Evolutionary conservation across 768 basidiomycete species (phyloP), one percentile per base, ranked within the genome.

Genomic region (Auriculariales sp.): DNA sequence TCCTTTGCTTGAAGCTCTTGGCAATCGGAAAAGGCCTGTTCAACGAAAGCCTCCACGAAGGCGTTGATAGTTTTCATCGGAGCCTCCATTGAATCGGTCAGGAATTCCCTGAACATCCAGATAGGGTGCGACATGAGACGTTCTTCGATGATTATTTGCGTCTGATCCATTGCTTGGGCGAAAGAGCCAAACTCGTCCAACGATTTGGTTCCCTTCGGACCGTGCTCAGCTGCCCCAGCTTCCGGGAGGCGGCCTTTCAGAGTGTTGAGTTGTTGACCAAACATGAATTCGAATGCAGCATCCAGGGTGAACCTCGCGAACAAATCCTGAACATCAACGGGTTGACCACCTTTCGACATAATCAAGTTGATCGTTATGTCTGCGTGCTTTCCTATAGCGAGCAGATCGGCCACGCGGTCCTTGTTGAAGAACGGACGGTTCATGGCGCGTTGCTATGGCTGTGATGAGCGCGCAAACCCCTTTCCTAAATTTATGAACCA

Each of bases 371-470:
- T 51, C 28, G 42, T 12, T 24, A 50, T 54, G 31, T 54, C 33
- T 29, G 71, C 65, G 53, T 81, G 71, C 35, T 64, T 66, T 55
- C 84, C 81, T 56, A 85, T 83, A 36, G 75, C 67, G 15, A 81
- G 74, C 47, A 82, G 82, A 57, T 86, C 81, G 6, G 76, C 72
- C 35, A 79, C 73, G 27, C 83, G 74, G 52, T 85, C 81, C n/a
- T 73, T 71, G 12, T 80, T 74, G 57, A 86, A 84, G 64, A 83
- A 86, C 3, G 83, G 83, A 4, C 83, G 75, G 2, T 82, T 74
- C 45, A 74, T 75, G 2, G 70, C 64, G 28, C 83, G 77, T 53
- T 84, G 82, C 80, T 82, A 55, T 5, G 32, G 42, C 48, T 46
- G 55, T 52, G 47, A 17, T 54, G 47, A 56, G 56, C n/a, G 56